Conservation (phyloP, 164 flowering plant genomes). For the Taxillus chinensis region DNA sequence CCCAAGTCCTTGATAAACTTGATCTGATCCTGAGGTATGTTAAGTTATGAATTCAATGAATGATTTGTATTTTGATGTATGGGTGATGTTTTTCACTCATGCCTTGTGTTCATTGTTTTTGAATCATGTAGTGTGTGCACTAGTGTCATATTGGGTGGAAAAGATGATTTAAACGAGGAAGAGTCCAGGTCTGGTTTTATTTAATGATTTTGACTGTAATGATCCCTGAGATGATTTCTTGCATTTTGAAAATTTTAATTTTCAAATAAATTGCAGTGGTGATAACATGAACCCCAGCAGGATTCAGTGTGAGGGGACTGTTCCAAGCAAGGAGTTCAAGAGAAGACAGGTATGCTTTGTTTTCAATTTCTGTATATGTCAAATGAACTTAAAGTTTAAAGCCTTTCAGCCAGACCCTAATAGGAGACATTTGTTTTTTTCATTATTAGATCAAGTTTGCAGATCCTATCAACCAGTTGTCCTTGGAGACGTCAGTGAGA, state of each 20-base stretch:
- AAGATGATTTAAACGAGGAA: constrained; percentile 53
- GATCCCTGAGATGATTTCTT: background rate
- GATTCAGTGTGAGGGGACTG: constrained; percentile 23
- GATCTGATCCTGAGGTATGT: constrained; percentile 82
- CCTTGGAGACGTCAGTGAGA: constrained; percentile 62
- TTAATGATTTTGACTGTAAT: background rate
- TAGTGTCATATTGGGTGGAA: constrained; percentile 64
- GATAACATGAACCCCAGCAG: constrained; percentile 39
- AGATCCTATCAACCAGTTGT: constrained; percentile 66
- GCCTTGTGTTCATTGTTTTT: constrained; percentile 3
- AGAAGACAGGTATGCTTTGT: constrained; percentile 58
- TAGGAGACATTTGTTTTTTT: background rate
- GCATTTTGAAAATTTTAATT: background rate
- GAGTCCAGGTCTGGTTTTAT: constrained; percentile 59
- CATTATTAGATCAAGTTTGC: constrained; percentile 56
- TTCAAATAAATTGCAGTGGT: constrained; percentile 30
- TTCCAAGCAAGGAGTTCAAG: constrained; percentile 61
- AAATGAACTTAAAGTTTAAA: background rate
- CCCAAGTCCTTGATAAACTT: constrained; percentile 86
- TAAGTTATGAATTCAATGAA: background rate
- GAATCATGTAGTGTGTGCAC: constrained; percentile 62
- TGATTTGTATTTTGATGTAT: background rate
- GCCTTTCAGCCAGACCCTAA: too few species aligned
- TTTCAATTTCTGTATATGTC: background rate
- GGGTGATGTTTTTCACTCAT: too few species aligned